These are phyloP conservation scores for Sanguinoderma infundibulare DNA, from an alignment of 1,284 basidiomycete species.

Conservation along the genomic window DNA sequence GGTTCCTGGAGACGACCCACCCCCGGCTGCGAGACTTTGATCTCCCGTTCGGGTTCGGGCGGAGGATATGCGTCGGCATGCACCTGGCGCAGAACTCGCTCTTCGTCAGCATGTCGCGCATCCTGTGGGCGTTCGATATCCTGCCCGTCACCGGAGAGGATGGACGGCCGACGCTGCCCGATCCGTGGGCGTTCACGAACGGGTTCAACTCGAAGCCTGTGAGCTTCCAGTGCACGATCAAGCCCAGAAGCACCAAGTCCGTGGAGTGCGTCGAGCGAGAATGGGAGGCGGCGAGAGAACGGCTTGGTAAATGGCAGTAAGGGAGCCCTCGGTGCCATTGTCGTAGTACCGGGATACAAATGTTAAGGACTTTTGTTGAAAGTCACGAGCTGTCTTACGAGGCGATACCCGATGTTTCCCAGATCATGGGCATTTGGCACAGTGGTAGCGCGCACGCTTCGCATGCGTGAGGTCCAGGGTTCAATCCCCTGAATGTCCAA, in stretches of 20 bases:
- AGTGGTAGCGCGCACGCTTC: conserved; percentile 30
- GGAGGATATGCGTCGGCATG: conserved; percentile 51
- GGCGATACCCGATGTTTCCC: neutral
- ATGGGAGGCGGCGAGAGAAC: conserved; percentile 28
- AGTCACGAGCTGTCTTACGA: neutral
- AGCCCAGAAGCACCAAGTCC: conserved; percentile 32
- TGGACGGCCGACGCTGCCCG: conserved; percentile 29
- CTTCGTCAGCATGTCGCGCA: conserved; percentile 46
- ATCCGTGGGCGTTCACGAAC: conserved; percentile 44
- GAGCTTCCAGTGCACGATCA: conserved; percentile 44
- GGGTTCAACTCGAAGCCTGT: conserved; percentile 52
- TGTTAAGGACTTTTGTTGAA: no score
- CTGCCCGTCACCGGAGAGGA: conserved; percentile 32
- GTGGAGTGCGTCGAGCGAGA: conserved; percentile 35
- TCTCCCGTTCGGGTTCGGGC: conserved; percentile 51
- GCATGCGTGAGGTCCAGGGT: conserved; percentile 28
- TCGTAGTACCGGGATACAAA: no score
- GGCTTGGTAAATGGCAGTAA: conserved; percentile 20
- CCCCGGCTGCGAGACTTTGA: conserved; percentile 44
- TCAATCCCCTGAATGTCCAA: conserved; percentile 29
- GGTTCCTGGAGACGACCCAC: conserved; percentile 34
- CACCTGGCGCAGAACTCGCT: conserved; percentile 49
- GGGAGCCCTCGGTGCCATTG: no score
- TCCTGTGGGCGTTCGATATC: conserved; percentile 49
- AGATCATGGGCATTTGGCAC: conserved; percentile 23